Percentiles rank a stretch among this genome's conserved stretches.
phyloP scores from a whole-genome alignment of 805 yeast genomes.

The Myxozyma lipomycoides region DNA sequence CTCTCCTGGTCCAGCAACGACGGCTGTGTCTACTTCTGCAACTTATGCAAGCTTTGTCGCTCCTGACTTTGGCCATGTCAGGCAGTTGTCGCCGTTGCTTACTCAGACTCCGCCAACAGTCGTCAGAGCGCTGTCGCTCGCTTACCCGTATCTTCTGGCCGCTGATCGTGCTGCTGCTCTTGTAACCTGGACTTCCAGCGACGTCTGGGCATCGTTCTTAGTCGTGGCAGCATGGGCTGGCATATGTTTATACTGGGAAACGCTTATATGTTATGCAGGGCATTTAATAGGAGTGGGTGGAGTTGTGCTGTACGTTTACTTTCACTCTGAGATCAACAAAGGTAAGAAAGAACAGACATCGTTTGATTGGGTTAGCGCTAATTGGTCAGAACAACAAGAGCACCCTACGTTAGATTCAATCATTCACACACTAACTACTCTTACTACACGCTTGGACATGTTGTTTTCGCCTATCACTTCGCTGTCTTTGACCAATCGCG shows the following conservation, averaged over 20 bases:
- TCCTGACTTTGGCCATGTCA: constrained; percentile 39
- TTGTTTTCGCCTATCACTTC: constrained; percentile 75
- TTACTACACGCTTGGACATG: constrained; percentile 71
- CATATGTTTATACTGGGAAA: constrained; percentile 70
- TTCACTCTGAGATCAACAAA: constrained; percentile 29
- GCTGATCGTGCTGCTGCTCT: constrained; percentile 66
- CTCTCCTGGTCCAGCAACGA: constrained; percentile 4
- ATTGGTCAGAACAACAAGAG: constrained; percentile 46
- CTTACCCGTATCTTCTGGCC: constrained; percentile 80
- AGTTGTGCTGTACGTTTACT: constrained; percentile 34
- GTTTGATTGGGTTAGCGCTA: too few relatives aligned
- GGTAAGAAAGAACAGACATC: constrained; percentile 28
- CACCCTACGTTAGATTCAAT: constrained; percentile 86
- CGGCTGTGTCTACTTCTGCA: constrained; percentile 25
- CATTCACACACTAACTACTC: constrained; percentile 67
- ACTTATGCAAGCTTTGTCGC: constrained; percentile 40
- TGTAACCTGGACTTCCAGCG: constrained; percentile 88
- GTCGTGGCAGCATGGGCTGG: constrained; percentile 53
- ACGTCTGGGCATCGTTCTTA: constrained; percentile 68
- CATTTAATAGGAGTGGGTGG: constrained; percentile 58
- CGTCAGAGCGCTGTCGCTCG: constrained; percentile 71
- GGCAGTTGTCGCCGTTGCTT: constrained; percentile 71
- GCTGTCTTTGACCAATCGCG: constrained; percentile 62
- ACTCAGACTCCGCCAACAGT: constrained; percentile 89
- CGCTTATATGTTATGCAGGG: constrained; percentile 62